Conservation (phyloP, 202 grass and related monocot genomes). For the Bolboschoenoplectus hybrid region DNA sequence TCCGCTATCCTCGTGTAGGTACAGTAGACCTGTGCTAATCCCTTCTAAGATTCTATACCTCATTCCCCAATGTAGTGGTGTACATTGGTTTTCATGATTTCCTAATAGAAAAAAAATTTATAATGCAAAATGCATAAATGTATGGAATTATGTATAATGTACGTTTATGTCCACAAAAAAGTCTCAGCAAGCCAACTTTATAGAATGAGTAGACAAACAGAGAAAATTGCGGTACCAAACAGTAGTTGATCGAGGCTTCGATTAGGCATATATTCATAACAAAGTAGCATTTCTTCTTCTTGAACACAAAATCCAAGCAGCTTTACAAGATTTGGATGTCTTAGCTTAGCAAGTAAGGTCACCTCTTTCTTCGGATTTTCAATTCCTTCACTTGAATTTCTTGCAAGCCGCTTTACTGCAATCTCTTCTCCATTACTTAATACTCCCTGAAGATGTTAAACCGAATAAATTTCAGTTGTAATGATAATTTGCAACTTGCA, state of each 20-base stretch:
- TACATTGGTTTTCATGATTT: neutral
- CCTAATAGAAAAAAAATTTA: neutral
- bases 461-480: neutral
- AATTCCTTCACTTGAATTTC: constrained; percentile 34
- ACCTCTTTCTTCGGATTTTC: constrained; percentile 40
- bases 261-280: constrained; percentile 44
- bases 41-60: constrained; percentile 65
- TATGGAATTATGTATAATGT: neutral
- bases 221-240: constrained; percentile 31
- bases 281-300: constrained; percentile 43
- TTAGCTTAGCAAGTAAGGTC: constrained; percentile 33
- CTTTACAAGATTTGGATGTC: constrained; percentile 42
- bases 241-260: constrained; percentile 39
- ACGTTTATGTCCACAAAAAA: neutral
- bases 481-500: neutral
- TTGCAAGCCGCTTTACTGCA: constrained; percentile 40
- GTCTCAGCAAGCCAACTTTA: neutral
- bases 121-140: neutral
- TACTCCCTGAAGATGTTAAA: constrained; percentile 35
- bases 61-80: constrained; percentile 51
- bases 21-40: constrained; percentile 58
- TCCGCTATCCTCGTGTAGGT: constrained; percentile 82
- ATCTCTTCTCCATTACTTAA: constrained; percentile 39
- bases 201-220: neutral
- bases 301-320: constrained; percentile 35